Conservation (phyloP, 306 rosid genomes). For the Lablab purpureus region DNA sequence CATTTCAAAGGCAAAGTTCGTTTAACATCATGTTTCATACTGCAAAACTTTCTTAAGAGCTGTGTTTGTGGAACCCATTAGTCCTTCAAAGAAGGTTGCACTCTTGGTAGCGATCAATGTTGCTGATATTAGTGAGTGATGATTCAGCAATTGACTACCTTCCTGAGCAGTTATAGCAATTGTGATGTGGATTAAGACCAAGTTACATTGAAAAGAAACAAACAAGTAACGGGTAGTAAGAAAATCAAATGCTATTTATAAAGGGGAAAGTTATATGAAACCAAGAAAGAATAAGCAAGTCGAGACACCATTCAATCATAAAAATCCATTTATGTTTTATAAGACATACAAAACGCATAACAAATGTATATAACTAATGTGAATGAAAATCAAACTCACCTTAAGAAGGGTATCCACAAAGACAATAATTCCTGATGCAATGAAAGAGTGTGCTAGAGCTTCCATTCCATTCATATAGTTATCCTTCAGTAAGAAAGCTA, state of each 20-base stretch:
- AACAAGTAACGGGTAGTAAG: not conserved
- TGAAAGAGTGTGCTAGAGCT: slow-evolving; percentile 58
- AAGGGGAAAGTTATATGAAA: not conserved
- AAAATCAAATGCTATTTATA: slow-evolving; percentile 7
- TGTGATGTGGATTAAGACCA: not conserved
- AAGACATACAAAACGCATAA: slow-evolving; percentile 16
- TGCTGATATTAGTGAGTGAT: slow-evolving; percentile 1
- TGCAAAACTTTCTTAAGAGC: not conserved
- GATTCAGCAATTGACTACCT: slow-evolving; percentile 26
- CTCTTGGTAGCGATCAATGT: not conserved
- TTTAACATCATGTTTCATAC: not conserved
- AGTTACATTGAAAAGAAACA: slow-evolving; percentile 20
- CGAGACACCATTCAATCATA: not conserved
- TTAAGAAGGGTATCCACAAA: slow-evolving; percentile 71
- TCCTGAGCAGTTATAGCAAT: slow-evolving; percentile 14
- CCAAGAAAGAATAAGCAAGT: slow-evolving; percentile 21
- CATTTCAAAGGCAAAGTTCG: slow-evolving; percentile 2
- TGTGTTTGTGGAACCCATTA: not conserved
- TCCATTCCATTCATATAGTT: slow-evolving; percentile 64
- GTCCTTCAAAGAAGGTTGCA: slow-evolving; percentile 8
- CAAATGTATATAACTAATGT: not conserved
- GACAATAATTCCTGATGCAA: slow-evolving; percentile 67
- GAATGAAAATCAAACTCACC: slow-evolving; percentile 54
- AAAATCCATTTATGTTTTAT: slow-evolving; percentile 20
- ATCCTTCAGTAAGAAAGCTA: slow-evolving; percentile 73